Evolutionary conservation across 169 alveolate genomes (phyloP), one percentile per base, ranked within the genome.

Genomic region (Cryptosporidium tyzzeri): DNA sequence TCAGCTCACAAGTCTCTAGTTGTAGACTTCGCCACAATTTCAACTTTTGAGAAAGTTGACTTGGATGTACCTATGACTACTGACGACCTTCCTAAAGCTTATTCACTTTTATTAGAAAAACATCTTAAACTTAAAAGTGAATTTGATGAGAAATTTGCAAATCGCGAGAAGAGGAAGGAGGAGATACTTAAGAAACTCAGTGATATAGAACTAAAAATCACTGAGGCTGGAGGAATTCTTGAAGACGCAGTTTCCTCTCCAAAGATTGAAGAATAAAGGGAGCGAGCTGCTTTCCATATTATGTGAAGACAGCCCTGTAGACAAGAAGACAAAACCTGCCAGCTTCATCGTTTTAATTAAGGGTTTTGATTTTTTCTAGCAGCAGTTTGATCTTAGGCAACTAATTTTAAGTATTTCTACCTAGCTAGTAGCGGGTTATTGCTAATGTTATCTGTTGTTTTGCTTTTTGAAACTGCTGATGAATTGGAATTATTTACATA

Each of bases 151-250:
- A 80, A 80, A 18, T 80, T 62, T 39, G 89, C 89, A 61, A 80
- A 80, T 41, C 74, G 89, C 8, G 89, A 80, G 55, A 80, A 80
- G 31, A 80, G 89, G 45, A 80, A 80, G 53, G 89, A 80, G 48
- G 89, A 80, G 29, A 80, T 80, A 4, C 29, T 80, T 41, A 80
- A 44, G 35, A 59, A 80, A 51, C 75, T 80, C 37, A 59, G 75
- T 14, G 89, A 80, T 12, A 55, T 80, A 10, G 89, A 80, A 31
- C 51, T 58, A 0, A 80, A 65, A 45, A 80, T 80, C 37, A 59
- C 74, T 10, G 89, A 80, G 18, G 41, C 89, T 18, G 89, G 89
- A 26, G 89, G 89, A 3, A 18, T 80, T 21, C 35, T 65, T 23
- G 89, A 80, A 1, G 89, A 80, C 12, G 8, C 50, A 7, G 39